Base-by-base conservation (phyloP, 805 yeast species). In the Lipomyces lipofer region DNA sequence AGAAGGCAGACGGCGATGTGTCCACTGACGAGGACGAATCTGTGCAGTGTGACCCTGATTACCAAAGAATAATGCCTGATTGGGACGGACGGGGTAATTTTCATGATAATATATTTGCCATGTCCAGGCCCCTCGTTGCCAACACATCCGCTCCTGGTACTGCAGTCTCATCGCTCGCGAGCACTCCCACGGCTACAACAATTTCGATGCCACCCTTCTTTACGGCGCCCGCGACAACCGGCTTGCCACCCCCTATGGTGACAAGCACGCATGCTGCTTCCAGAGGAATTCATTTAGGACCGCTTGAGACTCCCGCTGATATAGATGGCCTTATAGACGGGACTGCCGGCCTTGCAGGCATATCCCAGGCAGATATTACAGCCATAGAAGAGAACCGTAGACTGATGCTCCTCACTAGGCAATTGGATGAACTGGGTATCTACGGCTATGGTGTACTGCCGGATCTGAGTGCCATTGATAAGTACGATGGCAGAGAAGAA, bases 371-470 rank as follows among this genome's bases (percentile, higher is more conserved):
- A n/a, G 52, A 53, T 1, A 30, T 53, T 19, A 33, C 47, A 4
- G 39, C 32, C 3, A 15, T 52, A 29, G 56, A 55, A 27, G 50
- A 55, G 30, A 46, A 52, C 38, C 52, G 35, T 40, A 24, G 56
- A 15, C n/a, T 47, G 38, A 17, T 52, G 35, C 30, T 52, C 42
- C 43, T 51, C 12, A 49, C 53, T 25, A 38, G 54, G 27, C 39
- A 45, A 32, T 12, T 52, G 19, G 60, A 56, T 25, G 58, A 56
- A 35, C 29, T 56, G 30, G 59, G 54, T 13, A 29, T 53, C 8
- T 49, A 47, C 29, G 59, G 53, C n/a, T 56, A 49, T 27, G 47
- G 52, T 6, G 47, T 36, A 3, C 15, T 47, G 51, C 39, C 36
- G 9, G 56, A 52, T 22, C n/a, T n/a, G n/a, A n/a, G n/a, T n/a